phyloP scores from a whole-genome alignment of 768 basidiomycete genomes.

The Xerocomellus dryophilus region DNA sequence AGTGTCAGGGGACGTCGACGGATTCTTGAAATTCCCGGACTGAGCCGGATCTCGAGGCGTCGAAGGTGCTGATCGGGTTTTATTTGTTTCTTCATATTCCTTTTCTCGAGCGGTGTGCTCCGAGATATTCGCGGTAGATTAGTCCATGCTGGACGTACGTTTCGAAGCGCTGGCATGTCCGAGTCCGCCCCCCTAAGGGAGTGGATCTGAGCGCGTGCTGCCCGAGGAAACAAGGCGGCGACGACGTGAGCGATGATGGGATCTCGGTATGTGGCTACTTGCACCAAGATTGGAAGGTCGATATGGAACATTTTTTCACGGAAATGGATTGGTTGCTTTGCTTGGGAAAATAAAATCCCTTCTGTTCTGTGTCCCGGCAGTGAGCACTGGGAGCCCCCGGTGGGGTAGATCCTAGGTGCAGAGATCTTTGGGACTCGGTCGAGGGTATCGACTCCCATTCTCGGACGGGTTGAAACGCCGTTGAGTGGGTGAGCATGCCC shows the following conservation, averaged over 20 bases:
- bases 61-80: constrained; percentile 21
- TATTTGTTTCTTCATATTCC: background rate
- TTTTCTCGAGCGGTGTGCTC: constrained; percentile 13
- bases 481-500: background rate
- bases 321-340: background rate
- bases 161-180: background rate
- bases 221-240: constrained; percentile 10
- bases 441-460: constrained; percentile 2
- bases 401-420: background rate
- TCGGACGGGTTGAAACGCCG: constrained; percentile 13
- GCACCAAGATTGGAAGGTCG: background rate
- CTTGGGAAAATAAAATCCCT: background rate
- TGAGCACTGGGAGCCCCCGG: background rate
- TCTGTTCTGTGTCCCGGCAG: too few relatives aligned
- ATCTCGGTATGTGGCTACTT: background rate
- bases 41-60: constrained; percentile 16
- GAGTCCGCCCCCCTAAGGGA: background rate
- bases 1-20: background rate
- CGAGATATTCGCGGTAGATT: constrained; percentile 22
- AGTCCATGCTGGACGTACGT: constrained; percentile 1
- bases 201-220: background rate
- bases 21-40: constrained; percentile 20
- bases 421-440: background rate
- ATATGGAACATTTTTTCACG: background rate
- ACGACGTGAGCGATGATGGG: background rate